These are phyloP conservation scores for Hygrophila difformis DNA, from an alignment of 257 asterid genomes.

Conservation along the genomic window DNA sequence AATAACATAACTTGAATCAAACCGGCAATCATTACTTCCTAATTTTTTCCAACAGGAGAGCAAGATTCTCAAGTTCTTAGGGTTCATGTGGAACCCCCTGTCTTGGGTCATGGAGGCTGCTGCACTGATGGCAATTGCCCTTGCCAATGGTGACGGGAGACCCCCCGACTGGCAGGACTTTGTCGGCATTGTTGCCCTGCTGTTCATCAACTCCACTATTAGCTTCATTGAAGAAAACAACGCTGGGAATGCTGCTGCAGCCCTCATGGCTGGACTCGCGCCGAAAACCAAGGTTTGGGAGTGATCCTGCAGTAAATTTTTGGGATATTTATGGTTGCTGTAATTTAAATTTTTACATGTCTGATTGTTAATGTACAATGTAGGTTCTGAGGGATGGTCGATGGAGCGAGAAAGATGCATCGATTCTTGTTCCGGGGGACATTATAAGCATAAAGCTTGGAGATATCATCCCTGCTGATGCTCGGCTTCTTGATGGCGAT, in stretches of 20 bases:
- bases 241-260: conserved; percentile 99
- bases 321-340: too few relatives aligned
- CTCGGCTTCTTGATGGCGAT: conserved; percentile 98
- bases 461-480: conserved; percentile 88
- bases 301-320: not conserved
- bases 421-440: conserved; percentile 93
- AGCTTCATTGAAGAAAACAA: conserved; percentile 96
- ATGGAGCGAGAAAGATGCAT: conserved; percentile 93
- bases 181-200: conserved; percentile 81
- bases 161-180: conserved; percentile 99
- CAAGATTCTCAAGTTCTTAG: conserved; percentile 85
- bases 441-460: conserved; percentile 85
- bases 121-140: conserved; percentile 87
- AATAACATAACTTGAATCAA: too few relatives aligned
- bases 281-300: conserved; percentile 79
- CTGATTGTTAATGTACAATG: conserved; percentile 1
- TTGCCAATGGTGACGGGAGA: conserved; percentile 86
- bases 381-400: conserved; percentile 88
- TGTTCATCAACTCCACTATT: conserved; percentile 95
- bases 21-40: not conserved
- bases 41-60: conserved; percentile 45
- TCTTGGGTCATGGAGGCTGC: conserved; percentile 99
- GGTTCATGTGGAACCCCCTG: conserved; percentile 98
- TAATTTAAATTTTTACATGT: not conserved
- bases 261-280: conserved; percentile 99